Percentiles rank a stretch among this genome's conserved stretches.
Conservation (phyloP, 2,329 filamentous ascomycete genomes). For the Trichoderma pleuroti region DNA sequence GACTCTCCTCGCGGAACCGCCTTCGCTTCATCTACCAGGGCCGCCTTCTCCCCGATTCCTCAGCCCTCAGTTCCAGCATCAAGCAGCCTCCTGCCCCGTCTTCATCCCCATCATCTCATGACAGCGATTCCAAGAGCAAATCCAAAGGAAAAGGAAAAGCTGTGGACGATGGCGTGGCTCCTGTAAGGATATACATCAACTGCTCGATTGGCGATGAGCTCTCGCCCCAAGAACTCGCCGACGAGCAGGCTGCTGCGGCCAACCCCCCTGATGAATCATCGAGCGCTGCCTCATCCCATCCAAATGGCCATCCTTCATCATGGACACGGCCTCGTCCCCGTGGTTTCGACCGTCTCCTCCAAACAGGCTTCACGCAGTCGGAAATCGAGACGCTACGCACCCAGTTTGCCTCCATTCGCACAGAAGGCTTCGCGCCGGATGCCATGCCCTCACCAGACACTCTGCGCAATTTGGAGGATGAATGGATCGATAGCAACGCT, state of each 20-base stretch:
- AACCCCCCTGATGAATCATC: conserved; percentile 40
- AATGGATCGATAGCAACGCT: conserved; percentile 76
- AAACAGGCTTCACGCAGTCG: conserved; percentile 73
- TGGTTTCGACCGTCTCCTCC: conserved; percentile 83
- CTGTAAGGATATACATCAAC: conserved; percentile 75
- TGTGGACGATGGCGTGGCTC: conserved; percentile 39
- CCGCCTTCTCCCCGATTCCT: conserved; percentile 73
- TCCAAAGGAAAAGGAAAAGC: conserved; percentile 52
- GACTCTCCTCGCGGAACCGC: conserved; percentile 66
- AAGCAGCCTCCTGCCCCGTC: conserved; percentile 58
- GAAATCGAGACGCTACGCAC: conserved; percentile 83
- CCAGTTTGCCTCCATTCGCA: conserved; percentile 84
- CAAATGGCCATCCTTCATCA: conserved; percentile 23
- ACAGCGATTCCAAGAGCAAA: conserved; percentile 31
- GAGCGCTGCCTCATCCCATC: conserved; percentile 41
- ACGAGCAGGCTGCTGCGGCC: conserved; percentile 54
- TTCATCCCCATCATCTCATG: conserved; percentile 34
- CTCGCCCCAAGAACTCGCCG: conserved; percentile 62
- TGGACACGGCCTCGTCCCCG: conserved; percentile 43
- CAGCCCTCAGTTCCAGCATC: conserved; percentile 65
- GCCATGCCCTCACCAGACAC: conserved; percentile 78
- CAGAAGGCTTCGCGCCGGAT: conserved; percentile 78
- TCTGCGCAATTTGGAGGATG: conserved; percentile 76
- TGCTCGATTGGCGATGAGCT: conserved; percentile 84
- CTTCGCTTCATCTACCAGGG: conserved; percentile 89